Percentiles rank a stretch among this genome's conserved stretches.
Conservation (phyloP, 768 basidiomycete genomes). For the Agaricus sinodeliciosus region DNA sequence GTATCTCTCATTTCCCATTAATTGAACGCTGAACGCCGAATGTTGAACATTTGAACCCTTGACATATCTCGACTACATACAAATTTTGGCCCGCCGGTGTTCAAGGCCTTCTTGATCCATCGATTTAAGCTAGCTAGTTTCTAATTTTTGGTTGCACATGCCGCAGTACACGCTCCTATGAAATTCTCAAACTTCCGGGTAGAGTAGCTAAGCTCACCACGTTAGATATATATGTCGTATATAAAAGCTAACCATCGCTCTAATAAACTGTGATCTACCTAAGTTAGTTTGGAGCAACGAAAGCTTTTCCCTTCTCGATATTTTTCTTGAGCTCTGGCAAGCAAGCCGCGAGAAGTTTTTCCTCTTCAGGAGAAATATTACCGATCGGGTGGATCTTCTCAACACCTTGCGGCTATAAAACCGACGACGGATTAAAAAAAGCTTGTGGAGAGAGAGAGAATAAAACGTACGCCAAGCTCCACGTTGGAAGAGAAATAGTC, state of each 20-base stretch:
- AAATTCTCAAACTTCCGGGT: too few relatives aligned
- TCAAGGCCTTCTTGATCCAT: too few relatives aligned
- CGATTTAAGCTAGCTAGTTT: too few relatives aligned
- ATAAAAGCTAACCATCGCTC: not conserved
- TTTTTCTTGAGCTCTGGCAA: slow-evolving; percentile 94
- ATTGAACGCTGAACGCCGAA: too few relatives aligned
- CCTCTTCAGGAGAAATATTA: slow-evolving; percentile 69
- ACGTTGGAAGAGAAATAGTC: slow-evolving; percentile 94
- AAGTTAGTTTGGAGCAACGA: slow-evolving; percentile 28
- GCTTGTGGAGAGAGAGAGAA: slow-evolving; percentile 1
- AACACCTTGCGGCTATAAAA: slow-evolving; percentile 68
- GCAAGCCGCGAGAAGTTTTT: slow-evolving; percentile 82
- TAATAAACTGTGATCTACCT: not conserved
- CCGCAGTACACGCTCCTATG: too few relatives aligned
- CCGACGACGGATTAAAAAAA: slow-evolving; percentile 11
- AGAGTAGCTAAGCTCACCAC: too few relatives aligned
- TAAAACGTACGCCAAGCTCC: slow-evolving; percentile 79
- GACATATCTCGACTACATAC: too few relatives aligned
- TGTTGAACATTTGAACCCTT: too few relatives aligned
- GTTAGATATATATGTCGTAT: not conserved
- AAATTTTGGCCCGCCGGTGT: too few relatives aligned
- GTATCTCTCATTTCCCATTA: too few relatives aligned
- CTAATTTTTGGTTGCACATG: too few relatives aligned
- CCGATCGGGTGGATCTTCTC: slow-evolving; percentile 90
- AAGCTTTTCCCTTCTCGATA: slow-evolving; percentile 90